Evolutionary conservation across 2,329 filamentous ascomycete genomes (phyloP), one percentile per base, ranked within the genome.

Genomic region (Aspergillus tubingensis): DNA sequence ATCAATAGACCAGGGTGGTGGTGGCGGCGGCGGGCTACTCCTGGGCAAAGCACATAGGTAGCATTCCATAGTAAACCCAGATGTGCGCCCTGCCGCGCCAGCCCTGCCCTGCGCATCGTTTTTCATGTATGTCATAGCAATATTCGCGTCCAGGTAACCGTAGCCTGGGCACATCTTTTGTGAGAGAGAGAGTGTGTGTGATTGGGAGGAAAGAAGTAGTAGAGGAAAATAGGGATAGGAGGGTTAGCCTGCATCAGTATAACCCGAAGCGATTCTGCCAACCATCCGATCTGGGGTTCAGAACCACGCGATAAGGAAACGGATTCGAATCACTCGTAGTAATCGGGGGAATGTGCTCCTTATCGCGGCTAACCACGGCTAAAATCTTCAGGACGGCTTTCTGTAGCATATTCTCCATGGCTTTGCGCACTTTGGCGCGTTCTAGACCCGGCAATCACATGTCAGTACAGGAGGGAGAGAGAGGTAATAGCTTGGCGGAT

Each of bases 271-370:
- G 84, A 59, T 88, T 86, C 52, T 91, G 87, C 91, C 92, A 94
- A 54, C 88, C 85, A 63, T 90, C 88, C 61, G 88, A 84, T 71
- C 91, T 91, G 59, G 91, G 91, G 72, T 96, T 95, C 61, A 98
- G 87, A 62, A 89, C 85, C 72, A 98, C 96, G 76, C 93, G 90
- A 77, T 96, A 98, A 0, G 94, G 94, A 72, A 98, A 99, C 0
- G 95, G 94, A 75, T 98, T 98, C 51, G 90, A 83, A 64, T 94
- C 91, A 72, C 88, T 92, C 21, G 92, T 95, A 8, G 92, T 97
- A 70, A 98, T 98, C 54, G 94, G 95, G 1, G 95, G 95, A 66
- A 99, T 98, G 76, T 98, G 95, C 71, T 96, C 91, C 75, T 96
- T 96, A 77, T 97, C 90, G 54, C 86, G 82, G 78, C 96, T 96